Percentiles rank a stretch among this genome's conserved stretches.
Conservation (phyloP, 225 moss, liverwort and hornwort genomes). For the Physcomitrium patens region DNA sequence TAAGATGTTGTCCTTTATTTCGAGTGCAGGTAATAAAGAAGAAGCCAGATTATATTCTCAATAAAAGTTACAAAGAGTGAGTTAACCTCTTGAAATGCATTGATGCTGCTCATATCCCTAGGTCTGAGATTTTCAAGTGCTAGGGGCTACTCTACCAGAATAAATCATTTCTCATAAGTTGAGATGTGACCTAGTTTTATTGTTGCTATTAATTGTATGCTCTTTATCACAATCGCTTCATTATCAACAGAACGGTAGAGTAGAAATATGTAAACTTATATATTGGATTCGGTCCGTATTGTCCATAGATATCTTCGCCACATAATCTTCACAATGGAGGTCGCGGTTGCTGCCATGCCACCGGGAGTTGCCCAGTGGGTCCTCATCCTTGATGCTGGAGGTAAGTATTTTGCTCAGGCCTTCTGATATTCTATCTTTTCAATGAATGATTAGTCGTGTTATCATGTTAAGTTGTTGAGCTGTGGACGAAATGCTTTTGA, state of each 20-base stretch:
- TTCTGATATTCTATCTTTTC: not conserved
- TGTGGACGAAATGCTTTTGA: too few species aligned
- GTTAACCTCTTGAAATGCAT: slow-evolving; percentile 5
- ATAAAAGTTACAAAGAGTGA: slow-evolving; percentile 64
- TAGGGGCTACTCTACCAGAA: too few species aligned
- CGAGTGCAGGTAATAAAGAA: slow-evolving; percentile 58
- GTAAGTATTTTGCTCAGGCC: not conserved
- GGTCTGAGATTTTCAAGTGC: too few species aligned
- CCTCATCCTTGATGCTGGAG: slow-evolving; percentile 64
- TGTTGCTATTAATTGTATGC: too few species aligned
- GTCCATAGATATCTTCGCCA: slow-evolving; percentile 54
- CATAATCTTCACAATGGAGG: slow-evolving; percentile 68
- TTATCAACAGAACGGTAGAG: too few species aligned
- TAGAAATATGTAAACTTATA: too few species aligned
- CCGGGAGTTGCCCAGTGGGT: slow-evolving; percentile 71
- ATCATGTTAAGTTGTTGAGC: too few species aligned
- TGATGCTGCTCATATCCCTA: too few species aligned
- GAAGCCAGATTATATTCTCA: slow-evolving; percentile 45
- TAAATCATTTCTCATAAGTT: too few species aligned
- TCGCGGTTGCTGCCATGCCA: slow-evolving; percentile 65
- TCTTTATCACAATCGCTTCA: too few species aligned
- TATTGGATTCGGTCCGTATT: not conserved
- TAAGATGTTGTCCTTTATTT: not conserved
- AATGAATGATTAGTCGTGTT: not conserved
- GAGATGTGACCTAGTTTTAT: too few species aligned